Evolutionary conservation across 768 basidiomycete genomes (phyloP), one percentile per base, ranked within the genome.

Genomic region (Leccinum broughii): DNA sequence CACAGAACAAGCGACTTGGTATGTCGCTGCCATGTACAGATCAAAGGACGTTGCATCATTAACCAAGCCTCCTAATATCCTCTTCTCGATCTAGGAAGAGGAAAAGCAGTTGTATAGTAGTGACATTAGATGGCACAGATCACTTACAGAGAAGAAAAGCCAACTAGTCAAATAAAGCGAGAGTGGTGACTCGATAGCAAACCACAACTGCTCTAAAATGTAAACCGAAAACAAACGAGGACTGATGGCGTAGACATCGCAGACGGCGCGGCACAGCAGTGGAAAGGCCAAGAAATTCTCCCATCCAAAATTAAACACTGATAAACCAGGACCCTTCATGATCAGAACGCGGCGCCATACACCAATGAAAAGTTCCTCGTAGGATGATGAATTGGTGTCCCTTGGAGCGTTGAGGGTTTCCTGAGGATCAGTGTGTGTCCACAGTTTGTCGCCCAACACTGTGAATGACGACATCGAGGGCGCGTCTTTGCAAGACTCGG

Each of bases 341-440:
- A 71, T 37, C 8, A 68, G 56, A 35, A 72, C 26, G 17, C 69
- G 71, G 17, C 69, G 71, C 70, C 70, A 71, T 32, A 71, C 55
- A 11, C 70, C 70, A 32, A 71, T 58, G 6, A 9, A 50, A 32
- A 62, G 51, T 41, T 71, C 70, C 4, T 62, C 46, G 15, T 58
- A 62, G 11, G 46, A 22, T 30, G 46, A 22, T 30, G 11, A 10
- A 5, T 65, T 56, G 32, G 37, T 49, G 26, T 55, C 13, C 9
- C 46, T 39, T 26, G 56, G 10, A 37, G 56, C 4, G n/a, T 17
- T 55, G 6, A 24, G 17, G n/a, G 34, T 32, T 34, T 53, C 37
- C 5, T 24, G 35, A 10, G 24, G 46, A 24, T 54, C 8, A 7
- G 34, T 24, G 28, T 5, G 55, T 14, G 39, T 56, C 15, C 20